Base-by-base conservation (phyloP, 225 moss, liverwort and hornwort genomes). In the Thuidium tamariscinum region DNA sequence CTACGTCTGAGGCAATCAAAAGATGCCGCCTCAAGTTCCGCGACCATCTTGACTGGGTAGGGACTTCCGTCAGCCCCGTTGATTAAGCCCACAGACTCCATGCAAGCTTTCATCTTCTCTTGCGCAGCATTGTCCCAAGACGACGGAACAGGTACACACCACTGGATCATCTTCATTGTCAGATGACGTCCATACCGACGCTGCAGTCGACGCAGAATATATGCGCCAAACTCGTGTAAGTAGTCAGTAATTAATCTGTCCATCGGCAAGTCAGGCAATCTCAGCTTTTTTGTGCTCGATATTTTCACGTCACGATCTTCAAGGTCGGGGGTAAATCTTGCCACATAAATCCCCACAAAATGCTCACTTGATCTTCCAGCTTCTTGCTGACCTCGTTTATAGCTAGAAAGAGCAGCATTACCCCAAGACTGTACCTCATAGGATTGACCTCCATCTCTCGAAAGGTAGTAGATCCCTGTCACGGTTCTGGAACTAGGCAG, bases 321-420 rank as follows among this genome's bases (percentile, higher is more conserved):
- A n/a, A 89, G 79, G 55, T 92, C 78, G 4, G 90, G 89, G 36
- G 91, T 93, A 82, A 91, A 93, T 19, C 30, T 56, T 5, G 88
- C 89, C 25, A 91, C 42, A 72, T 49, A 76, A 49, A 64, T 66
- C 3, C 83, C 41, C 0, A 81, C 1, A 44, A 55, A 36, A 0
- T 42, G 20, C 39, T 42, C 25, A 16, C 17, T 18, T 37, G 49
- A n/a, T 32, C 20, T 30, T 7, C 9, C 36, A 30, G 32, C 69
- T 12, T 6, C 20, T 21, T 34, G 18, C 51, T 68, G 5, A 66
- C 30, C 60, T 57, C 17, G 23, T 32, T 56, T 27, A 41, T 71
- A 83, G 12, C 79, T 13, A 7, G 52, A 64, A 5, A 9, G 66
- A 34, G 92, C 89, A 23, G 20, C 1, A n/a, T 62, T 81, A 10